Percentiles rank a stretch among this genome's conserved stretches.
phyloP scores from a whole-genome alignment of 179 eudicot species.

The Beta macrorhiza region DNA sequence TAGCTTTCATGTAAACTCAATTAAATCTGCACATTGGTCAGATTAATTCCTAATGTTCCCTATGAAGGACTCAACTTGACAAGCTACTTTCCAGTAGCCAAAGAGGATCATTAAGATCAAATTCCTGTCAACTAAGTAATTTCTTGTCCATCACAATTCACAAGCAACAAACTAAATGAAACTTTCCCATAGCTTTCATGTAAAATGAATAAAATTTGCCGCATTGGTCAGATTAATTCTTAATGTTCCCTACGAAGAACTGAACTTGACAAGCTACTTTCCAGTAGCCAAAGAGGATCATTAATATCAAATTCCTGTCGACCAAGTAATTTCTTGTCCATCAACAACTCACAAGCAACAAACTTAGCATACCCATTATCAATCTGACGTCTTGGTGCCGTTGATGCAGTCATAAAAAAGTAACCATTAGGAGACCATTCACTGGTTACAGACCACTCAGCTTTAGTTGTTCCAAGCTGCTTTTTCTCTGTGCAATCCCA shows the following conservation, averaged over 20 bases:
- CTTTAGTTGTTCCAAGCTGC: slow-evolving; percentile 72
- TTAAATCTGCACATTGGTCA: not conserved
- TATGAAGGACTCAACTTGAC: not conserved
- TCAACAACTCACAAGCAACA: not conserved
- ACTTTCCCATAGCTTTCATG: not conserved
- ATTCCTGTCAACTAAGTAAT: not conserved
- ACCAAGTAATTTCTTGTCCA: no score
- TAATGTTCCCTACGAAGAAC: not conserved
- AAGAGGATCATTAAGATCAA: not conserved
- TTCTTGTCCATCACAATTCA: not conserved
- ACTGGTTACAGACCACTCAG: slow-evolving; percentile 90
- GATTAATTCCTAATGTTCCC: not conserved
- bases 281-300: not conserved
- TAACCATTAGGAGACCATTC: slow-evolving; percentile 97
- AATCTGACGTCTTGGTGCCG: slow-evolving; percentile 93
- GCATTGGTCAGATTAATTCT: not conserved
- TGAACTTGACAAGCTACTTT: not conserved
- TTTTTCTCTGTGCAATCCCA: slow-evolving; percentile 92
- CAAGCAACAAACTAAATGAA: not conserved
- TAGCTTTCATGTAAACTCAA: not conserved
- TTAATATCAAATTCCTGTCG: not conserved
- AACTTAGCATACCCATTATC: slow-evolving; percentile 76
- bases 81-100: not conserved
- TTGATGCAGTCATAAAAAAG: slow-evolving; percentile 92
- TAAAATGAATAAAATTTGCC: not conserved